Evolutionary conservation across 345 rosid genomes (phyloP), one percentile per base, ranked within the genome.

Genomic region (Carallia pectinifolia): DNA sequence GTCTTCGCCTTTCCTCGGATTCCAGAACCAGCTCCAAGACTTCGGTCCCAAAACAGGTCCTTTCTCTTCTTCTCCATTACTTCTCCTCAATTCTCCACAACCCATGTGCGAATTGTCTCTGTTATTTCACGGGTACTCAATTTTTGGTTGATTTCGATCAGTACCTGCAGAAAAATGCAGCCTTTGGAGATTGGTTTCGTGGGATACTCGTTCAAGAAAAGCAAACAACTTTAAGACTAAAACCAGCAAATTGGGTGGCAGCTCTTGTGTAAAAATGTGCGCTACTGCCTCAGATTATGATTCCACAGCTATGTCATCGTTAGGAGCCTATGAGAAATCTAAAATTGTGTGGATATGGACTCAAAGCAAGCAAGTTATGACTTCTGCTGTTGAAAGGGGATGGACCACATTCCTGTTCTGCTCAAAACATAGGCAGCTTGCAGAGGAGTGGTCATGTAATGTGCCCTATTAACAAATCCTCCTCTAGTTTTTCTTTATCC

Each of bases 291-390:
- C 48, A 5, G 47, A 31, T 74, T 40, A 33, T 40, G 61, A 12
- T 4, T 23, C 77, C 40, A 48, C 66, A 7, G 13, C 65, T 18
- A 54, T 69, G 52, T n/a, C 84, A 50, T 64, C 83, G 53, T 66
- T 70, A 59, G 33, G 39, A n/a, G 66, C 56, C 27, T 83, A 70
- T 62, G 82, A 77, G 69, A 62, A 64, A 53, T 69, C 85, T 30
- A 89, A 93, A 88, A 79, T 73, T 74, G 91, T 91, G 34, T 93
- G 97, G 96, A 75, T 91, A 62, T 91, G 93, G 92, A 93, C 89
- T 10, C 80, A 87, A 76, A 83, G 72, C 75, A 88, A 88, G 81
- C 82, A 85, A 37, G 94, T 89, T 5, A 89, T 91, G 94, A 85
- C 91, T 15, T 80, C 84, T 74, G 89, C 97, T 9, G 97, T 93